phyloP scores from a whole-genome alignment of 148 eudicot genomes.

The Beta vulgaris region DNA sequence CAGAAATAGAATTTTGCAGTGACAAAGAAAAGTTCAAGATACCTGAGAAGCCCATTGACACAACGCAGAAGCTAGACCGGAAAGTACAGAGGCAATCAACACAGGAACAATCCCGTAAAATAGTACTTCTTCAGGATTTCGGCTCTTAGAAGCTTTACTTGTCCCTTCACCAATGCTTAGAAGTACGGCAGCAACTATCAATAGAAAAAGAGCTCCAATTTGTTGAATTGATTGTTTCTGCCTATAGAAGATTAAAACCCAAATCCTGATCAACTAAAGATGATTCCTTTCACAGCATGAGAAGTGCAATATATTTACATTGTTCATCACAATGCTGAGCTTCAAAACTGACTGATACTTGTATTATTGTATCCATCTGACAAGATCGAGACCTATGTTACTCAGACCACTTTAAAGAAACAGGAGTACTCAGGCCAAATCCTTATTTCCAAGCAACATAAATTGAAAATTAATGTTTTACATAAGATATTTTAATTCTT shows the following conservation, averaged over 20 bases:
- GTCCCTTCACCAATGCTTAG: constrained; percentile 94
- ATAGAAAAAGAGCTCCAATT: constrained; percentile 84
- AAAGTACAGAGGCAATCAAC: constrained; percentile 84
- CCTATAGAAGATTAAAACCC: constrained; percentile 38
- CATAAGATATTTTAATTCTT: too few species aligned
- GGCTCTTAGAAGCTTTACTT: constrained; percentile 61
- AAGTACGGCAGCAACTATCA: constrained; percentile 89
- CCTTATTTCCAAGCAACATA: background rate
- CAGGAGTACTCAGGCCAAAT: background rate
- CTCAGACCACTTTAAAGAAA: background rate
- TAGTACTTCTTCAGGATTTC: constrained; percentile 66
- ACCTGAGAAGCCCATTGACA: constrained; percentile 99
- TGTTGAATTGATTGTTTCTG: constrained; percentile 95
- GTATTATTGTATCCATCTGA: background rate
- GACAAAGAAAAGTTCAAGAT: constrained; percentile 22
- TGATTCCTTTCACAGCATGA: background rate
- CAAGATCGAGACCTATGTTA: background rate
- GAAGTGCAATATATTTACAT: background rate
- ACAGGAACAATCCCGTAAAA: constrained; percentile 86
- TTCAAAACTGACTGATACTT: background rate
- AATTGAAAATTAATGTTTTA: too few species aligned
- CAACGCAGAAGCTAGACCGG: constrained; percentile 93
- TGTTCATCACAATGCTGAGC: background rate
- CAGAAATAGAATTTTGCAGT: background rate
- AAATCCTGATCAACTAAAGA: background rate